Percentiles rank a stretch among this genome's conserved stretches.
These are phyloP conservation scores for Musa schizocarpa DNA, from an alignment of 176 grass and related monocot genomes.

Conservation along the genomic window DNA sequence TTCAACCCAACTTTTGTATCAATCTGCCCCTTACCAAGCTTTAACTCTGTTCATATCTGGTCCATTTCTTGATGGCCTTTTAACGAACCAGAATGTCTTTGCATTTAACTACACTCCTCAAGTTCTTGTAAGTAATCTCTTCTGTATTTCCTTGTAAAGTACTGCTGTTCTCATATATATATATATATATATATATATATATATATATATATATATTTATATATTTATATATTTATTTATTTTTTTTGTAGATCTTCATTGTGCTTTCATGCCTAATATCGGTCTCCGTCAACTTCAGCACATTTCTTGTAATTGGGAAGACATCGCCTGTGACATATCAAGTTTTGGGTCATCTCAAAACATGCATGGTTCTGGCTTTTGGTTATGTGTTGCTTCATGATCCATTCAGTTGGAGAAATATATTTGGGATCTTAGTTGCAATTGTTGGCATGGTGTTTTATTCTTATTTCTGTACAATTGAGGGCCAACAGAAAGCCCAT, in stretches of 20 bases:
- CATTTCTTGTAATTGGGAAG: conserved; percentile 94
- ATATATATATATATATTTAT: not conserved
- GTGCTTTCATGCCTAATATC: conserved; percentile 91
- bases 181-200: not conserved
- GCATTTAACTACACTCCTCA: conserved; percentile 17
- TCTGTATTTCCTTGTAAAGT: conserved; percentile 13
- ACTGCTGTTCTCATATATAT: conserved; percentile 8
- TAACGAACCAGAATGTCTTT: conserved; percentile 17
- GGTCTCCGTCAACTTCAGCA: conserved; percentile 96
- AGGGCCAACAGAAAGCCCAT: conserved; percentile 52
- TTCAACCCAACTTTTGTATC: conserved; percentile 22
- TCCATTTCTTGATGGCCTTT: conserved; percentile 15
- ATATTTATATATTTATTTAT: not conserved
- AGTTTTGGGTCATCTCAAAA: conserved; percentile 95
- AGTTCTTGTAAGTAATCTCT: conserved; percentile 20
- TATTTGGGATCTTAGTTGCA: conserved; percentile 85
- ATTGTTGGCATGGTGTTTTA: conserved; percentile 90
- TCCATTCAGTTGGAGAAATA: conserved; percentile 98
- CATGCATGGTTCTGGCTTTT: conserved; percentile 83
- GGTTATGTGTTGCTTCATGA: conserved; percentile 93
- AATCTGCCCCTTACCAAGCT: conserved; percentile 17
- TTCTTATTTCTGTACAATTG: conserved; percentile 72
- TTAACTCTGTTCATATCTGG: conserved; percentile 12
- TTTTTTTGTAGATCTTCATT: conserved; percentile 75
- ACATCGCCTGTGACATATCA: conserved; percentile 98